Base-by-base conservation (phyloP, 2,329 filamentous ascomycete genomes). In the Epicoccum sorghinum region DNA sequence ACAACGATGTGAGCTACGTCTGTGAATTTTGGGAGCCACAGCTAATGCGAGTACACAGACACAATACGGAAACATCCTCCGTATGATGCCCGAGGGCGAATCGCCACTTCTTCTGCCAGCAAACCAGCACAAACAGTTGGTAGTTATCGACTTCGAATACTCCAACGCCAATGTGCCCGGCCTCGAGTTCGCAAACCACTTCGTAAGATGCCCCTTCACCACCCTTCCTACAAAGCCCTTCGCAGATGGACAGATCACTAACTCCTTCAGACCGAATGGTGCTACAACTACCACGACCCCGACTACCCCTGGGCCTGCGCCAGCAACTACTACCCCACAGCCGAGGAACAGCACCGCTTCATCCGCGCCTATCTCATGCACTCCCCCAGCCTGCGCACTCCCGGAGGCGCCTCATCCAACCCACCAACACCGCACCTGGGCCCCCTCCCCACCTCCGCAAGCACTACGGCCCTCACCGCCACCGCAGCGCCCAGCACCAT, bases 81-180 rank as follows among this genome's bases (percentile, higher is more conserved):
- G 93, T 33, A 79, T 88, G 73, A 84, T 91, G 62, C 85, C 85
- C 2, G 78, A 79, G 35, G 82, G 81, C 43, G 88, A 92, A 65
- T 97, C 93, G 0, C 95, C 93, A 0, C 83, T 98, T 7, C 82
- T 97, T 9, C 85, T 95, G 44, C 92, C 95, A 0, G 87, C 90
- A 54, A 98, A 98, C 75, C 87, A 93, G 64, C 95, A 99, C 78
- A 98, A 96, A 75, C 93, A 96, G 76, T 84, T 99, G 12, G 84
- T 98, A 13, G 95, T 99, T 60, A 99, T 99, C 68, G 95, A 99
- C 73, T 99, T 99, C 68, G 95, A 99, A 70, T 99, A 99, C 71
- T 90, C 95, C 1, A 93, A 88, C 2, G 92, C 93, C 52, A 99
- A 98, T 71, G 82, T 88, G 0, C 87, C 86, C 0, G 95, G 92